Conservation (phyloP, 2,329 filamentous ascomycete species). For the Xylariaceae sp. region DNA sequence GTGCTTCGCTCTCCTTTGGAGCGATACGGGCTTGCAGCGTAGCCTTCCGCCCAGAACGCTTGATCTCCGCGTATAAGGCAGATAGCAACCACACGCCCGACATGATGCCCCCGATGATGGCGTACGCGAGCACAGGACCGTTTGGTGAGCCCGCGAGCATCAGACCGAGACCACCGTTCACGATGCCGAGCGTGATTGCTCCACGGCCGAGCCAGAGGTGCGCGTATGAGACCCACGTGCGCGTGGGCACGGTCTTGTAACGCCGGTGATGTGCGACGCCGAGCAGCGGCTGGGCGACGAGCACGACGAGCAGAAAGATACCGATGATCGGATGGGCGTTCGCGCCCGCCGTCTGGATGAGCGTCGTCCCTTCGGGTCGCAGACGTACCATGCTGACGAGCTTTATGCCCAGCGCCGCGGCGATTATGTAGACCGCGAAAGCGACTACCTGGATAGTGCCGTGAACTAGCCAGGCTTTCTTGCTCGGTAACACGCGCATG, state of each 20-base stretch:
- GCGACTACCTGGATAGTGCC: conserved; percentile 36
- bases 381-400: conserved; percentile 33
- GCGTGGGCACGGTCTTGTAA: conserved; percentile 35
- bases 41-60: conserved; percentile 10
- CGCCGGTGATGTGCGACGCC: conserved; percentile 39
- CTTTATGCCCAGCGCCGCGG: conserved; percentile 39
- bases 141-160: conserved; percentile 31
- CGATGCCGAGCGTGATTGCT: conserved; percentile 37
- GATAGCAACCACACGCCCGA: conserved; percentile 35
- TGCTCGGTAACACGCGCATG: conserved; percentile 36
- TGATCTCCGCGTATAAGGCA: conserved; percentile 31
- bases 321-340: conserved; percentile 45
- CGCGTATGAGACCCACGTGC: conserved; percentile 38
- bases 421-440: conserved; percentile 35
- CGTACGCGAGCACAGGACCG: conserved; percentile 34
- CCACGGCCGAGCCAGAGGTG: conserved; percentile 41
- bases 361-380: conserved; percentile 23
- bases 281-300: conserved; percentile 39
- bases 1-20: background rate
- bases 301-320: conserved; percentile 35
- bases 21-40: background rate
- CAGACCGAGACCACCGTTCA: conserved; percentile 42
- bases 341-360: conserved; percentile 28
- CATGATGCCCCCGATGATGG: conserved; percentile 35
- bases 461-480: conserved; percentile 36